Evolutionary conservation across 345 rosid species (phyloP).

Genomic region (Rhodamnia rubescens): DNA sequence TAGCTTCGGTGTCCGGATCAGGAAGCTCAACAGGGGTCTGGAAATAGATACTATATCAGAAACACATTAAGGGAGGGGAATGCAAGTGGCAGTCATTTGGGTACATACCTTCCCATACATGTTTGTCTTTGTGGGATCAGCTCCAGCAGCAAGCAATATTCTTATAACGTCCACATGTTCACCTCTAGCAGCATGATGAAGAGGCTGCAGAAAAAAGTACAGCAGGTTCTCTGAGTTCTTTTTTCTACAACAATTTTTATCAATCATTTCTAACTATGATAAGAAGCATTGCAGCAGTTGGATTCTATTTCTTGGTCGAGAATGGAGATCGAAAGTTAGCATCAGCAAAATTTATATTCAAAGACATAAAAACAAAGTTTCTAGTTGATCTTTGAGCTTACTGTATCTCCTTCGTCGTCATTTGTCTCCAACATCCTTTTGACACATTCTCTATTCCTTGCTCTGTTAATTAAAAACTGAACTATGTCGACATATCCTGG

Average conservation of each 20-base stretch:
- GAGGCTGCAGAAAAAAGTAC: constrained; percentile 41
- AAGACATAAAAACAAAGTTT: neutral
- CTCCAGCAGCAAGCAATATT: constrained; percentile 55
- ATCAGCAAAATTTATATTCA: neutral
- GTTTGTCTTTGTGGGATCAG: constrained; percentile 48
- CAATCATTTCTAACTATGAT: neutral
- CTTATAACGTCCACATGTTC: constrained; percentile 66
- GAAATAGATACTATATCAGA: neutral
- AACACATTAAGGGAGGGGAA: neutral
- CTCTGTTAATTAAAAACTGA: constrained; percentile 48
- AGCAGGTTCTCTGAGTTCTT: neutral
- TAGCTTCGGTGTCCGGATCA: constrained; percentile 5
- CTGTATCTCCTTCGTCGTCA: constrained; percentile 69
- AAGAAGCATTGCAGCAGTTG: neutral
- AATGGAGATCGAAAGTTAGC: neutral
- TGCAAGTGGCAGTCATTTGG: neutral
- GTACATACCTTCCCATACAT: constrained; percentile 58
- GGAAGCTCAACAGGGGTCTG: constrained; percentile 9
- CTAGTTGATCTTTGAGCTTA: neutral
- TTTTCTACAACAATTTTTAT: neutral
- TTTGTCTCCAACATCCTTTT: constrained; percentile 67
- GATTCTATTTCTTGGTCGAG: neutral
- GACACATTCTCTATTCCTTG: constrained; percentile 27
- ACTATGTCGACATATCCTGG: constrained; percentile 65
- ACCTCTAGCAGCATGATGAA: constrained; percentile 95